Percentiles rank a stretch among this genome's conserved stretches.
Evolutionary conservation across 371 early-diverging fungal genomes (phyloP).

Genomic region (Choanephora cucurbitarum): DNA sequence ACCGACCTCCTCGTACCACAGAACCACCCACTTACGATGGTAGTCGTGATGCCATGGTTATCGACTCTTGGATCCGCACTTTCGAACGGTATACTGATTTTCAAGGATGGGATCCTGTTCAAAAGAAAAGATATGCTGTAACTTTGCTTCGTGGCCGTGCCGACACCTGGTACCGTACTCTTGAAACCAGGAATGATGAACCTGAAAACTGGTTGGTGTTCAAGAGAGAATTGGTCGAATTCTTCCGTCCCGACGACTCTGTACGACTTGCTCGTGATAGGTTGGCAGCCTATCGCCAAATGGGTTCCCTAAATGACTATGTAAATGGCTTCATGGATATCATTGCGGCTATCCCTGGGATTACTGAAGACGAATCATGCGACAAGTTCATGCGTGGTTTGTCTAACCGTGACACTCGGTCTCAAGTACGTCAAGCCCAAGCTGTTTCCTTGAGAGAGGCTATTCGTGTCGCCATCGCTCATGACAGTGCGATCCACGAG

Average conservation of each 20-base stretch:
- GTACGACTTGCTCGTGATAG: not conserved
- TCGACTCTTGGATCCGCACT: constrained; percentile 1
- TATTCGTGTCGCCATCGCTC: not conserved
- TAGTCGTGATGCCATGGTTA: not conserved
- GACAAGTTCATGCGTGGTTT: constrained; percentile 5
- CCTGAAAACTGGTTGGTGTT: not conserved
- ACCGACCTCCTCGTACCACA: not conserved
- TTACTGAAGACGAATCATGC: not conserved
- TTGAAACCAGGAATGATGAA: not conserved
- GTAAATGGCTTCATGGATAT: constrained; percentile 1
- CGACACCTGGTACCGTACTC: not conserved
- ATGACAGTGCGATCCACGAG: too few relatives aligned
- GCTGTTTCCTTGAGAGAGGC: not conserved
- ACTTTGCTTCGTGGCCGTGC: not conserved
- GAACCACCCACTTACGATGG: not conserved
- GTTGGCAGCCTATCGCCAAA: not conserved
- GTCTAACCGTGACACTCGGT: not conserved
- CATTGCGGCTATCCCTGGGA: not conserved
- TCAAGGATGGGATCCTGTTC: not conserved
- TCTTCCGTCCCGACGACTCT: constrained; percentile 5
- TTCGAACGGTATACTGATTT: not conserved
- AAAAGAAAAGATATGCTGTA: not conserved
- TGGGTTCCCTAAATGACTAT: constrained; percentile 1
- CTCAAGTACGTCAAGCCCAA: not conserved
- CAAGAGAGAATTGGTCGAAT: not conserved